Evolutionary conservation across 495 filamentous ascomycete genomes (phyloP).

Genomic region (Aspergillus affinis): DNA sequence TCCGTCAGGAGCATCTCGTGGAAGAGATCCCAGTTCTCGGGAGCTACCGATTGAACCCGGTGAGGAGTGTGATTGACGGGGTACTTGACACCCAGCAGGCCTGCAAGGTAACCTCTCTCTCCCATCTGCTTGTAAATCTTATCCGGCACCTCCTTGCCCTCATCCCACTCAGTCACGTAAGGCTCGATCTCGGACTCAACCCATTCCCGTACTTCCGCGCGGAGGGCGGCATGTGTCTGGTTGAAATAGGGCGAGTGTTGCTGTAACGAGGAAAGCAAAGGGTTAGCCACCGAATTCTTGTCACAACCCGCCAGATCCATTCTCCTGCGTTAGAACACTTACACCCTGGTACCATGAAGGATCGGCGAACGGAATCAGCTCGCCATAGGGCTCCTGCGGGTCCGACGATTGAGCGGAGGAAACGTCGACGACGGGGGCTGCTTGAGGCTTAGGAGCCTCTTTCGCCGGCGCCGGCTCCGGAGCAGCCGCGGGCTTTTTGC

Average conservation of each 20-base stretch:
- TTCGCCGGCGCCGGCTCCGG: conserved; percentile 52
- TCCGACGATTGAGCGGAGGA: conserved; percentile 48
- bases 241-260: conserved; percentile 97
- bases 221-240: conserved; percentile 84
- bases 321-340: conserved; percentile 38
- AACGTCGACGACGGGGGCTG: conserved; percentile 51
- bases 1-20: conserved; percentile 95
- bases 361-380: conserved; percentile 87
- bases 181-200: conserved; percentile 88
- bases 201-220: conserved; percentile 88
- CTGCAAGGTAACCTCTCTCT: conserved; percentile 86
- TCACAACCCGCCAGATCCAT: background rate
- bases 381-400: conserved; percentile 81
- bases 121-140: conserved; percentile 95
- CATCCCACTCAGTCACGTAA: conserved; percentile 93
- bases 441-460: conserved; percentile 51
- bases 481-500: conserved; percentile 65
- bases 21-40: conserved; percentile 96
- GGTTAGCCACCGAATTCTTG: background rate
- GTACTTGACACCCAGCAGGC: conserved; percentile 78
- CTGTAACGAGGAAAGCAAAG: conserved; percentile 44
- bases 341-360: conserved; percentile 96
- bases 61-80: conserved; percentile 69
- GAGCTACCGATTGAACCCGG: conserved; percentile 69
- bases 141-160: conserved; percentile 81